These are phyloP conservation scores for Didymella segeticola DNA, from an alignment of 2,329 filamentous ascomycete genomes.

Conservation along the genomic window DNA sequence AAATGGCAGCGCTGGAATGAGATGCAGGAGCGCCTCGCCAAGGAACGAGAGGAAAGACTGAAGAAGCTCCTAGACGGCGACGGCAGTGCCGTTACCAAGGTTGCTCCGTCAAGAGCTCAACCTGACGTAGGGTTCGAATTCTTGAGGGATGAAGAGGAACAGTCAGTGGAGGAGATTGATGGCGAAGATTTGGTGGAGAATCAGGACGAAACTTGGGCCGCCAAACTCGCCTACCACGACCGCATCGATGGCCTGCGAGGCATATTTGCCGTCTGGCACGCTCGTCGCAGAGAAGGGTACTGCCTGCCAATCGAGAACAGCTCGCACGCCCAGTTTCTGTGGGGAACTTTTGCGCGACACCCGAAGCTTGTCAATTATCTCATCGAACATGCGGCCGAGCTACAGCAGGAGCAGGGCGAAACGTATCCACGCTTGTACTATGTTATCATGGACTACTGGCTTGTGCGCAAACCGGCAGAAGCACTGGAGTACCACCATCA, in stretches of 20 bases:
- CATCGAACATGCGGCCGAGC: slow-evolving; percentile 49
- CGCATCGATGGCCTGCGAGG: slow-evolving; percentile 52
- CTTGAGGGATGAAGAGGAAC: slow-evolving; percentile 14
- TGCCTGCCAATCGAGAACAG: slow-evolving; percentile 50
- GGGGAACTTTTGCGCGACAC: slow-evolving; percentile 54
- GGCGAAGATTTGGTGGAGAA: not conserved
- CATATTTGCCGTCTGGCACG: slow-evolving; percentile 53
- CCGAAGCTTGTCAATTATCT: slow-evolving; percentile 46
- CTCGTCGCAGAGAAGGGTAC: slow-evolving; percentile 45
- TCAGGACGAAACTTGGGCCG: slow-evolving; percentile 48
- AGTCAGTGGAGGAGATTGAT: slow-evolving; percentile 9
- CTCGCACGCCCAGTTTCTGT: slow-evolving; percentile 51
- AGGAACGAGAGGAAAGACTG: slow-evolving; percentile 17
- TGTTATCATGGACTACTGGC: slow-evolving; percentile 52
- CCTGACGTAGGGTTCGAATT: not conserved
- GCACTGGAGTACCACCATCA: slow-evolving; percentile 37
- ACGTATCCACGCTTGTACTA: slow-evolving; percentile 52
- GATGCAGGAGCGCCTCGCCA: not conserved
- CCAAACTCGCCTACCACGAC: slow-evolving; percentile 50
- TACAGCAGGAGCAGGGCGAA: slow-evolving; percentile 49
- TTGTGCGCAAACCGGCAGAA: slow-evolving; percentile 24
- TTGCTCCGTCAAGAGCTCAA: not conserved
- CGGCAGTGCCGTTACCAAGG: slow-evolving; percentile 10
- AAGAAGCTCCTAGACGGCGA: slow-evolving; percentile 17
- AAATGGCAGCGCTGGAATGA: slow-evolving; percentile 28